phyloP scores from a whole-genome alignment of 2,329 filamentous ascomycete species.

The Hypomyces rosellus region DNA sequence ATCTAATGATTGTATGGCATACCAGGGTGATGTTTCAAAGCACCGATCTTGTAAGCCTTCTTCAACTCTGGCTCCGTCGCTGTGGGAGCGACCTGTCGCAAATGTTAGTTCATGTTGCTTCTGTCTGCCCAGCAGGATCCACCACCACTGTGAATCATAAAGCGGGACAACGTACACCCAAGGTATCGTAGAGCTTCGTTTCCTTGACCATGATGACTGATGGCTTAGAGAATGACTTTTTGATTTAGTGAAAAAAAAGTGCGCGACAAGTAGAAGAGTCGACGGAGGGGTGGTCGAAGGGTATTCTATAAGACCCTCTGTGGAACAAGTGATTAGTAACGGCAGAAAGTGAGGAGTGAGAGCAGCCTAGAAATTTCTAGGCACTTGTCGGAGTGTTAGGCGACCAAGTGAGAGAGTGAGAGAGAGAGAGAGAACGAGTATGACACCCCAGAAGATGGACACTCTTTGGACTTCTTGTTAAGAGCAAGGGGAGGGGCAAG shows the following conservation, averaged over 20 bases:
- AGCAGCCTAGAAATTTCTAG: neutral
- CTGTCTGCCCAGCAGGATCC: too few relatives aligned
- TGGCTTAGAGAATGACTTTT: constrained; percentile 9
- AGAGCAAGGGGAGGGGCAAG: neutral
- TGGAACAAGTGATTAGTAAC: constrained; percentile 8
- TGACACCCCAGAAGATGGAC: neutral
- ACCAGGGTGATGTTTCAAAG: constrained; percentile 81
- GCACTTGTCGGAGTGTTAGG: neutral
- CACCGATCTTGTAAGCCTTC: constrained; percentile 80
- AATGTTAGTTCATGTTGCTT: constrained; percentile 15
- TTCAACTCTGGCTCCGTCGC: constrained; percentile 84
- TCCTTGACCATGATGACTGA: constrained; percentile 65
- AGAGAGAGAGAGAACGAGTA: neutral
- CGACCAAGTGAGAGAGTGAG: neutral
- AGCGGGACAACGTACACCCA: constrained; percentile 55
- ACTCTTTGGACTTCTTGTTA: neutral
- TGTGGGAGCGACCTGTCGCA: constrained; percentile 62
- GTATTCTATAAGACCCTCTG: constrained; percentile 3
- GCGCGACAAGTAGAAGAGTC: constrained; percentile 8
- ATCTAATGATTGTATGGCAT: constrained; percentile 26
- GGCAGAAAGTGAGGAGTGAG: neutral
- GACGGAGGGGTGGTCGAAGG: neutral
- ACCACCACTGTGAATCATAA: neutral
- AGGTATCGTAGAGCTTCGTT: constrained; percentile 70
- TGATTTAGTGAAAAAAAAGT: constrained; percentile 1